Base-by-base conservation (phyloP, 2,329 filamentous ascomycete genomes). In the Alternaria brassicicola region DNA sequence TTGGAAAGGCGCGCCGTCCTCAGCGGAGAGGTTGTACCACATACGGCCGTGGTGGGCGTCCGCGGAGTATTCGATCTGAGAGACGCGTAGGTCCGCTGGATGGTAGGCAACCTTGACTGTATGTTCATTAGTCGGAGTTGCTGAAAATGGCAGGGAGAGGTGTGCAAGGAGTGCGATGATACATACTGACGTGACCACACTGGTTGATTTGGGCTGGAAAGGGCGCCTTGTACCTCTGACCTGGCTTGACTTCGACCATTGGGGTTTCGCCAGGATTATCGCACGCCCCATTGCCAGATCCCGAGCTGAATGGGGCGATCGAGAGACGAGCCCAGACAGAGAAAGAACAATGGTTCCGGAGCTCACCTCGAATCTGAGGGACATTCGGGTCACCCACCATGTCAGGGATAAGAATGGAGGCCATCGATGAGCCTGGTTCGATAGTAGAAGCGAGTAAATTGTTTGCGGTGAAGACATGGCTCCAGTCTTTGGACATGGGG, bases 21-120 rank as follows among this genome's bases (percentile, higher is more conserved):
- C 53, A 15, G 36, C 36, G 10, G 46, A 51, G 23, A 55, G 53
- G 9, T 55, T 55, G 17, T 55, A 51, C 53, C 53, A 55, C 42
- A 55, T 42, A 12, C 35, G 38, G 17, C 38, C 17, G 17, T 30
- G 17, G 28, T 50, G 52, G 6, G 12, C 10, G 30, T 55, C 46
- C n/a, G 38, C 10, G 12, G 52, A 54, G 30, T 55, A 55, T 19
- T 55, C 53, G 38, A 51, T 39, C 13, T 55, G 53, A 46, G 51
- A 55, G 38, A 51, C 53, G 5, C 28, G 21, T 17, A 4, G 35
- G 23, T 51, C 36, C 30, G 17, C 26, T 23, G 36, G 12, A 17
- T 51, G 39, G n/a, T 46, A 46, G n/a, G 35, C 46, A n/a, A 55
- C 23, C 28, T 55, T 55, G 38, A 55, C 53, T 49, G 36, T 19